Evolutionary conservation across 371 early-diverging fungal genomes (phyloP), one percentile per base, ranked within the genome.

Genomic region (Mycotypha africana): DNA sequence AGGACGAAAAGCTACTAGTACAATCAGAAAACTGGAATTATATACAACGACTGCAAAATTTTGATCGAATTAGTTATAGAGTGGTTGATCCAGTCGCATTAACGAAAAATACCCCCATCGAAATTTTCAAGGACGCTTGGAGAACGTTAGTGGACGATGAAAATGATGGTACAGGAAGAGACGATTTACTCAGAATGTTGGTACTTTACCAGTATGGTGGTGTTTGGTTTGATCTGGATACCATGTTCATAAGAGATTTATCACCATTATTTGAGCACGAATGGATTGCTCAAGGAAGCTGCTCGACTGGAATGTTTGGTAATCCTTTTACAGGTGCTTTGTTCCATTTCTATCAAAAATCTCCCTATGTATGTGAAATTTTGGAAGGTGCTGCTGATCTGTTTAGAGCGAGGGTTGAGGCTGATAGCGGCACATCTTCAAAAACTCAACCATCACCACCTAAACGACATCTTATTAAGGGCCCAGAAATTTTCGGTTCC

Each of bases 211-310:
- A 56, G 8, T 54, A 67, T 41, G 77, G 77, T 23, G 77, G 77
- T 34, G 40, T 74, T 8, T 77, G 74, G 74, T 77, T 77, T 47
- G 72, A 74, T 40, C 30, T 67, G 22, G 52, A 61, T 23, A 64
- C 67, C 0, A 35, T 77, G 30, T 65, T 77, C 46, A 58, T 71
- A 7, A 54, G 74, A 17, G 74, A 77, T 35, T 23, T 77, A 37
- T 41, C 60, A 0, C 74, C 74, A 0, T 42, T 68, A 3, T 49
- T 62, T 17, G 65, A 68, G 44, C 62, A 64, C 38, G 69, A 68
- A 47, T 68, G 69, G 69, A 60, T 68, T 6, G 52, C 57, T 5
- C 69, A 68, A 49, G 61, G 65, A 35, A 55, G 56, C 37, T 68
- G 69, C 21, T 48, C 51, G 1, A 54, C 60, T 8, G 47, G 48